Conservation (phyloP, 2,329 filamentous ascomycete genomes). For the Chaetomium sp. region DNA sequence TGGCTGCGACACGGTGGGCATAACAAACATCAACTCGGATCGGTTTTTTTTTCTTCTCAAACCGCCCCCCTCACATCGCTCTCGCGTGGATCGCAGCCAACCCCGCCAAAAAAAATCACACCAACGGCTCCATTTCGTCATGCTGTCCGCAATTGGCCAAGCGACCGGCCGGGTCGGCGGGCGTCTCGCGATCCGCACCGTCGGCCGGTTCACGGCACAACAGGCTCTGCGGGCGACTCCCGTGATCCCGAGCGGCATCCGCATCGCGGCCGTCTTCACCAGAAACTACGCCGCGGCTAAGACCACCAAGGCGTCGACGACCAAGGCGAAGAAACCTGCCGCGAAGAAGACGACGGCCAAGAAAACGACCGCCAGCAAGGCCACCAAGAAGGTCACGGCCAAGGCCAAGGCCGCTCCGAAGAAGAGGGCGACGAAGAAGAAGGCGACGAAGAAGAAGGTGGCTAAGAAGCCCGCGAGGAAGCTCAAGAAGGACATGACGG, state of each 20-base stretch:
- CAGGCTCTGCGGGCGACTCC: constrained; percentile 6
- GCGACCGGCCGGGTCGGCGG: constrained; percentile 17
- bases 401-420: not conserved
- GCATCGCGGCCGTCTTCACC: constrained; percentile 12
- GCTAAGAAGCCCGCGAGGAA: constrained; percentile 14
- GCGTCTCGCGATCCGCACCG: constrained; percentile 11
- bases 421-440: not conserved
- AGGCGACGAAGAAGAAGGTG: constrained; percentile 30
- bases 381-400: constrained; percentile 11
- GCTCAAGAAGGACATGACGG: constrained; percentile 15
- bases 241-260: constrained; percentile 11
- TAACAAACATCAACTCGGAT: no score
- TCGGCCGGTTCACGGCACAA: not conserved
- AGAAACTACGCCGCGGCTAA: constrained; percentile 18
- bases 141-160: constrained; percentile 23
- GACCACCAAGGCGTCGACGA: constrained; percentile 9
- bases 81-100: not conserved
- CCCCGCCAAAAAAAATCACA: not conserved
- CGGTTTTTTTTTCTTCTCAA: no score
- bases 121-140: constrained; percentile 4
- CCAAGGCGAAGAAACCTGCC: constrained; percentile 12
- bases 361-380: constrained; percentile 26
- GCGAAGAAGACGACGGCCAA: constrained; percentile 20
- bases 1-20: not conserved
- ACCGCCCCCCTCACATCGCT: not conserved